A percentile compares a stretch with the other conserved stretches of the same genome.
phyloP scores from a whole-genome alignment of 1,284 basidiomycete species.

The Cryptococcus amylolentus region DNA sequence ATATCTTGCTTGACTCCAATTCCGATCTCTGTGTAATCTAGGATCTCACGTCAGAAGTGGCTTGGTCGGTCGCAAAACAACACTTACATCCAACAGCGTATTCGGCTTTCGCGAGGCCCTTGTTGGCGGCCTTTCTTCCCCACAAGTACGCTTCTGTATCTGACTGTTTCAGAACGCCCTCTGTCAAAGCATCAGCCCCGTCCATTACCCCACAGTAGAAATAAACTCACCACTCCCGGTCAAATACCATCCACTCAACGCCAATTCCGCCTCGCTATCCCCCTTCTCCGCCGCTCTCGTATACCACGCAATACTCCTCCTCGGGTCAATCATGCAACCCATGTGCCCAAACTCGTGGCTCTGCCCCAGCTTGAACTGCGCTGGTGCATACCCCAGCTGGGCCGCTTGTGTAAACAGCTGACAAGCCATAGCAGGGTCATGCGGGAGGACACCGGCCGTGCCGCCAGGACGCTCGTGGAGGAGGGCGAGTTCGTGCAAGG shows the following conservation, averaged over 20 bases:
- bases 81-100: slow-evolving; percentile 79
- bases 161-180: slow-evolving; percentile 93
- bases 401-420: slow-evolving; percentile 88
- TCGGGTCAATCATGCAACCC: slow-evolving; percentile 87
- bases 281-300: slow-evolving; percentile 96
- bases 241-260: slow-evolving; percentile 95
- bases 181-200: slow-evolving; percentile 45
- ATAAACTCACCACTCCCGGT: slow-evolving; percentile 63
- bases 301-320: slow-evolving; percentile 95
- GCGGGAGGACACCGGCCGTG: slow-evolving; percentile 38
- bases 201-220: background rate
- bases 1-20: slow-evolving; percentile 95
- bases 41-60: too few species aligned
- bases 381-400: slow-evolving; percentile 87
- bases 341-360: slow-evolving; percentile 91
- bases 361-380: slow-evolving; percentile 91
- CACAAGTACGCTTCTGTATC: slow-evolving; percentile 97
- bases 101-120: slow-evolving; percentile 87
- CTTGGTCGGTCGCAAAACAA: background rate
- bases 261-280: slow-evolving; percentile 89
- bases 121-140: slow-evolving; percentile 89
- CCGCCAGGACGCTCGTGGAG: slow-evolving; percentile 68
- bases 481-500: slow-evolving; percentile 91
- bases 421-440: slow-evolving; percentile 65
- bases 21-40: slow-evolving; percentile 90